These are phyloP conservation scores for Tephrocybe sp. DNA, from an alignment of 768 basidiomycete genomes.

Conservation along the genomic window DNA sequence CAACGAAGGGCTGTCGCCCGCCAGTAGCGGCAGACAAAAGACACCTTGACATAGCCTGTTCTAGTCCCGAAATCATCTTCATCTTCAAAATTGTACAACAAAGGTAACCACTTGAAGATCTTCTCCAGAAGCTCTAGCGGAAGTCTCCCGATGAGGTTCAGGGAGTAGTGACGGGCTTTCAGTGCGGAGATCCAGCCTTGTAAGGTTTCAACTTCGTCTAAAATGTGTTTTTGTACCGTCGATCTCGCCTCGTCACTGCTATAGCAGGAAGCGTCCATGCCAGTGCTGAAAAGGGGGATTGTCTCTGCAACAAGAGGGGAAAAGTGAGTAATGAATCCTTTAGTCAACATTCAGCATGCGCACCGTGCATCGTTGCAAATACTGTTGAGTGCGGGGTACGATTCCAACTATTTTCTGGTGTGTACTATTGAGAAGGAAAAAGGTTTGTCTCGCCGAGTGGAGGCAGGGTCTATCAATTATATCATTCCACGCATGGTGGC, in stretches of 20 bases:
- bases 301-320: too few species aligned
- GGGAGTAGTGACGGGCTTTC: neutral
- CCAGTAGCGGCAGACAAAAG: neutral
- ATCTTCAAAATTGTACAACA: neutral
- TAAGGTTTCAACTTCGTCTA: neutral
- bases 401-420: too few species aligned
- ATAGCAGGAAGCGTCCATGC: neutral
- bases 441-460: too few species aligned
- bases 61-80: too few species aligned
- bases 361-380: too few species aligned
- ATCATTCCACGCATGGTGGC: too few species aligned
- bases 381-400: too few species aligned
- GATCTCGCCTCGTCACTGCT: neutral
- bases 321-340: too few species aligned
- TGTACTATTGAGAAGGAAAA: too few species aligned
- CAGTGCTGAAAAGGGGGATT: neutral
- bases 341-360: too few species aligned
- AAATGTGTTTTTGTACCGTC: neutral
- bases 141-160: neutral
- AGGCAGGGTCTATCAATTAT: too few species aligned
- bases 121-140: neutral
- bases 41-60: neutral
- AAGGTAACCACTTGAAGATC: slow-evolving; percentile 1
- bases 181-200: neutral
- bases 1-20: neutral